Evolutionary conservation across 2,329 filamentous ascomycete genomes (phyloP).

Genomic region (Cladophialophora yegresii): DNA sequence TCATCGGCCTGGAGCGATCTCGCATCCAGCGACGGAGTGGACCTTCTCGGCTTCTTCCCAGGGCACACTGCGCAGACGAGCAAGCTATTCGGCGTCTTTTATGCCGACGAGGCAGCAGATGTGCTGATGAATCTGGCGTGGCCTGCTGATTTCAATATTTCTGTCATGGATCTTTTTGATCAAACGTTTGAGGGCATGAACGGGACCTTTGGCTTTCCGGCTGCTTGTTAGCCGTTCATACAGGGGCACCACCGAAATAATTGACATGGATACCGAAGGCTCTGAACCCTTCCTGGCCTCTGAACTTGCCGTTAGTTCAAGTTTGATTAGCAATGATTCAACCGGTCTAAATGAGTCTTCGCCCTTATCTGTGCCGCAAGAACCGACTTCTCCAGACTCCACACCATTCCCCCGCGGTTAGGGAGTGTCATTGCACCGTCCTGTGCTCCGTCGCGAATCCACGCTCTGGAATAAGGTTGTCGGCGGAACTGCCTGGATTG

Average conservation of each 20-base stretch:
- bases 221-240: neutral
- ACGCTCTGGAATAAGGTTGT: neutral
- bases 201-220: neutral
- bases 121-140: neutral
- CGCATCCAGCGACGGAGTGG: conserved; percentile 32
- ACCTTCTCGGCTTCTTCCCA: conserved; percentile 43
- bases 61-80: conserved; percentile 42
- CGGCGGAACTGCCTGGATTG: neutral
- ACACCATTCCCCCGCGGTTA: neutral
- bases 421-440: neutral
- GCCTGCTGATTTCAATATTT: neutral
- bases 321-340: neutral
- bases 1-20: neutral
- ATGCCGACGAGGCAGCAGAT: neutral
- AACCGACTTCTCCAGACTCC: neutral
- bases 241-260: neutral
- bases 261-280: neutral
- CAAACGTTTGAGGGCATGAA: neutral
- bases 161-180: neutral
- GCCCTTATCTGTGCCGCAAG: neutral
- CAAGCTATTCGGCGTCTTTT: conserved; percentile 1
- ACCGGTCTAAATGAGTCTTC: neutral
- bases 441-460: neutral
- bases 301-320: neutral
- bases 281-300: neutral